phyloP scores from a whole-genome alignment of 2,329 filamentous ascomycete species.

The Ceratocystis cubensis region DNA sequence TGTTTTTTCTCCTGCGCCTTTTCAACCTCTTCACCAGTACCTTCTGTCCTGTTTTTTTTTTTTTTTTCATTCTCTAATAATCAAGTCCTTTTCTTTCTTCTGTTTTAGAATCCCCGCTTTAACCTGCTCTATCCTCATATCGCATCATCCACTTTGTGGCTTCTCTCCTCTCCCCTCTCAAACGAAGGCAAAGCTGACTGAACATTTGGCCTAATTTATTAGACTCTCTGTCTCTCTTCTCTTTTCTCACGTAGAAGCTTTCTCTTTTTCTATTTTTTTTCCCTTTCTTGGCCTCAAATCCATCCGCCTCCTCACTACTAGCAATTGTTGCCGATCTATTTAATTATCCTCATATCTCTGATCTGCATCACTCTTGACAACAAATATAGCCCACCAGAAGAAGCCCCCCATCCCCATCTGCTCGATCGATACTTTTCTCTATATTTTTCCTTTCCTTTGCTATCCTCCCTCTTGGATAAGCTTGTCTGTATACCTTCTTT shows the following conservation, averaged over 20 bases:
- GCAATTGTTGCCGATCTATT: not conserved
- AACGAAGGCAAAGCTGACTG: not conserved
- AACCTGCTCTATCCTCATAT: not conserved
- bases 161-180: not conserved
- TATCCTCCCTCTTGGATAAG: not conserved
- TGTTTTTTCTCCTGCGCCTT: no score
- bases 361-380: not conserved
- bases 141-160: not conserved
- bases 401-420: not conserved
- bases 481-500: not conserved
- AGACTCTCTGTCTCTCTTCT: not conserved
- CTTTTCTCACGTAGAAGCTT: not conserved
- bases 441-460: not conserved
- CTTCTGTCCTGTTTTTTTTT: no score
- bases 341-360: not conserved
- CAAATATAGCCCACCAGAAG: no score
- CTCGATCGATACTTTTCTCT: not conserved
- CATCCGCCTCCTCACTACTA: not conserved
- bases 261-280: not conserved
- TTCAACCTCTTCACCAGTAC: no score
- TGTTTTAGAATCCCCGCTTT: not conserved
- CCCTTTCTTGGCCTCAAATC: not conserved
- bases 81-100: no score
- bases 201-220: constrained; percentile 4
- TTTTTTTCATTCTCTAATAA: no score